Evolutionary conservation across 2,329 filamentous ascomycete species (phyloP), one percentile per base, ranked within the genome.

Genomic region (Penicillium sp.): DNA sequence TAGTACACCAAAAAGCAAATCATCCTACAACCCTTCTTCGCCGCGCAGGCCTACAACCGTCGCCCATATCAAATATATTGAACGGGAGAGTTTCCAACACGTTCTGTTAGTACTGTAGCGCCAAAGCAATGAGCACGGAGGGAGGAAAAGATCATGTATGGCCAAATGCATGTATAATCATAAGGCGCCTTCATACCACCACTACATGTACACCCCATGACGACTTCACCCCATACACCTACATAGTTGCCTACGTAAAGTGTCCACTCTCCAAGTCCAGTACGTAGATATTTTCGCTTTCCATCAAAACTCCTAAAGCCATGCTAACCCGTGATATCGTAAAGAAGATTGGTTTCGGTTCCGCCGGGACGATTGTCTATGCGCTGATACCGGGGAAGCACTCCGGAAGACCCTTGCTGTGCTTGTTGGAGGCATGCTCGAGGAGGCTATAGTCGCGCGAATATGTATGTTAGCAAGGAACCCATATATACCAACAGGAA

Each of bases 381-480:
- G 47, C 53, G 55, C 45, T 60, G 23, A 67, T 46, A 45, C 59
- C 60, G 16, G 86, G 86, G 77, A 92, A 92, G 78, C 89, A 92
- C 41, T 90, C 87, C 50, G 81, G 72, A 29, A 90, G 79, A 41
- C 81, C 81, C 79, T 91, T 90, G 79, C 77, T 87, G 79, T 92
- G 89, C 81, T 91, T 91, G 77, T 91, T 91, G 62, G 76, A 72
- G 60, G 89, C 87, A 74, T 92, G 89, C 69, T 89, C 85, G 59
- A 82, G 83, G 61, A 92, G 83, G 61, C 65, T 67, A 36, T 38
- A 53, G 1, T 2, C 21, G 40, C 29, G 15, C 23, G 25, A 3
- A 36, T 27, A 16, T 36, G 29, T 64, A 16, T 31, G 29, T 64
- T 57, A 64, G 60, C 27, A 52, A 36, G 7, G 11, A 10, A 13